Conservation (phyloP, 2,329 filamentous ascomycete genomes). For the Plectosphaerella plurivora region DNA sequence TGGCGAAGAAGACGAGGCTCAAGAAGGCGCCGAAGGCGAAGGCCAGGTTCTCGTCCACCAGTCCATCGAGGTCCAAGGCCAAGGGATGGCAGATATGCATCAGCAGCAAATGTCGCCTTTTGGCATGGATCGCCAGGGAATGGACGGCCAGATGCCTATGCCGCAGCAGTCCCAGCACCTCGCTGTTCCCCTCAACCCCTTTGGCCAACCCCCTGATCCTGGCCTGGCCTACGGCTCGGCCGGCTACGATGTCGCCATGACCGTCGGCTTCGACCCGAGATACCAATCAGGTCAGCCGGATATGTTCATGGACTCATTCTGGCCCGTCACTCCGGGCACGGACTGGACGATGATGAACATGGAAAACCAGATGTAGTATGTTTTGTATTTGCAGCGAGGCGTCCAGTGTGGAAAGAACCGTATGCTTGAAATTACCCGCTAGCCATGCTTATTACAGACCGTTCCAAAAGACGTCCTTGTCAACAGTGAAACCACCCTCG, state of each 20-base stretch:
- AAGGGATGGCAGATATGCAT: neutral
- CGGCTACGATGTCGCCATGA: neutral
- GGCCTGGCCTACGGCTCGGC: conserved; percentile 1
- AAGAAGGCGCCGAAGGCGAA: neutral
- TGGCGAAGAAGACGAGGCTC: neutral
- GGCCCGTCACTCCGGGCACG: neutral
- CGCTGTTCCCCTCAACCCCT: neutral
- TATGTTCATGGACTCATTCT: neutral
- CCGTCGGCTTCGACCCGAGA: neutral
- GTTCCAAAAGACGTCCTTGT: neutral
- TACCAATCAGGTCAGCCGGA: neutral
- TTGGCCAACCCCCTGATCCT: neutral
- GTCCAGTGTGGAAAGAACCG: too few relatives aligned
- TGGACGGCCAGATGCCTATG: neutral
- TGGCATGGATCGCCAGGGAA: neutral
- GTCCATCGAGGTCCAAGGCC: neutral
- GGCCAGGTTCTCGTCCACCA: neutral
- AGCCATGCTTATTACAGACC: neutral
- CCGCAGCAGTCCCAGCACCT: neutral
- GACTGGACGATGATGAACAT: conserved; percentile 2
- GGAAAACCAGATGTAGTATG: conserved; percentile 11
- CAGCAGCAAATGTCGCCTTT: neutral
- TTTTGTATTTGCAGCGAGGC: conserved; percentile 28
- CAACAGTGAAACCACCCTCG: neutral
- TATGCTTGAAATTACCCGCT: neutral